Percentiles rank a stretch among this genome's conserved stretches.
These are phyloP conservation scores for Eremochloa ophiuroides DNA, from an alignment of 176 grass and related monocot genomes.

Conservation along the genomic window DNA sequence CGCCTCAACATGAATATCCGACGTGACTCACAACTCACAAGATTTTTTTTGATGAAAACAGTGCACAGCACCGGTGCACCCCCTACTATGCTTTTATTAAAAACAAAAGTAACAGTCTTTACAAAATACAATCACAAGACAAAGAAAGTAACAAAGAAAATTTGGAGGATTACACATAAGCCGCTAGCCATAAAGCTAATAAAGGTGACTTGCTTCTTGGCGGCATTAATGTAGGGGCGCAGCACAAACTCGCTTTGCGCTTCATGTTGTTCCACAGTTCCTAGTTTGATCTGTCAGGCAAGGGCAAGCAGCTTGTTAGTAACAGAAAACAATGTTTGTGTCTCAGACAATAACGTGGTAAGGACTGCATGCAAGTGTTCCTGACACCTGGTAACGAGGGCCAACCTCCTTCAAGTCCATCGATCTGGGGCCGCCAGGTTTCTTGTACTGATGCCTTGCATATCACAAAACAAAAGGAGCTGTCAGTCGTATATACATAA, in stretches of 20 bases:
- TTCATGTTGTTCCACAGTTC: constrained; percentile 71
- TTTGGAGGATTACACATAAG: no score
- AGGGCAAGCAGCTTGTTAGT: not conserved
- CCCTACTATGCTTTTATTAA: no score
- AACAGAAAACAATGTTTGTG: not conserved
- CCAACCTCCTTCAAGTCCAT: constrained; percentile 80
- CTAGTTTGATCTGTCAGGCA: constrained; percentile 47
- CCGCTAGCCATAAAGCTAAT: no score
- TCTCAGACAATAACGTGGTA: not conserved
- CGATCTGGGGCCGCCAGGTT: constrained; percentile 69
- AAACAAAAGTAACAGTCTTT: no score
- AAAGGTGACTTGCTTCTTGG: constrained; percentile 80
- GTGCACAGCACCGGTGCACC: no score
- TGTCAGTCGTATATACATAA: not conserved
- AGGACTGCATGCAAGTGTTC: not conserved
- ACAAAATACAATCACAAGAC: no score
- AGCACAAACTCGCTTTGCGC: constrained; percentile 58
- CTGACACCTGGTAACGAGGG: constrained; percentile 61
- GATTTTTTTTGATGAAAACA: no score
- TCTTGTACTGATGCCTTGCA: no score
- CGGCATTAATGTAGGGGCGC: constrained; percentile 61
- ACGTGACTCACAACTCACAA: no score
- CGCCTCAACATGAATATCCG: no score
- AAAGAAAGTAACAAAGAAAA: no score
- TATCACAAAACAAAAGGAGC: not conserved